Evolutionary conservation across 2,329 filamentous ascomycete species (phyloP).

Genomic region (Trichoderma endophyticum): DNA sequence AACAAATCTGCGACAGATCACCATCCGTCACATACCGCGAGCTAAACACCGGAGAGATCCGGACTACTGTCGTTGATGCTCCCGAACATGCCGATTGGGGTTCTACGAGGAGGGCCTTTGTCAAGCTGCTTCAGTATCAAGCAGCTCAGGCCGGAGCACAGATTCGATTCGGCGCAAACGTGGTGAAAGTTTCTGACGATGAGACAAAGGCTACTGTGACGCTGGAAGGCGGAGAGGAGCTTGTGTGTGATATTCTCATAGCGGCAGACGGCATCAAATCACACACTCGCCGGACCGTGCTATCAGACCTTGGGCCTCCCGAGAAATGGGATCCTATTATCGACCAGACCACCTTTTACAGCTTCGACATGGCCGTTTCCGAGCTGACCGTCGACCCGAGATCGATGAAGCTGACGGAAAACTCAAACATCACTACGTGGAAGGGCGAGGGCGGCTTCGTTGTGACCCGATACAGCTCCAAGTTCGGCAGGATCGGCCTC

Average conservation of each 20-base stretch:
- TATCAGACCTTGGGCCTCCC: conserved; percentile 11
- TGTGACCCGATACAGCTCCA: conserved; percentile 23
- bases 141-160: conserved; percentile 12
- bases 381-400: conserved; percentile 5
- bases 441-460: conserved; percentile 21
- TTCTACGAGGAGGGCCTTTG: conserved; percentile 19
- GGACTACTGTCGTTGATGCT: conserved; percentile 17
- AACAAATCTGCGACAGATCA: conserved; percentile 11
- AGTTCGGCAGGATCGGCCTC: conserved; percentile 8
- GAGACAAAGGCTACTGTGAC: not conserved
- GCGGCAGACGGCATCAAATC: conserved; percentile 21
- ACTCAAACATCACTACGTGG: conserved; percentile 23
- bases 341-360: conserved; percentile 23
- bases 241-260: not conserved
- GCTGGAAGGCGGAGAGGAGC: conserved; percentile 2
- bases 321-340: conserved; percentile 20
- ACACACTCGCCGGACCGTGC: conserved; percentile 2
- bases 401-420: conserved; percentile 20
- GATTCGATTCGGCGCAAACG: not conserved
- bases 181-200: not conserved
- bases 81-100: conserved; percentile 23
- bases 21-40: conserved; percentile 21
- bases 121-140: conserved; percentile 16
- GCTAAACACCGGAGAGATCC: conserved; percentile 20
- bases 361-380: conserved; percentile 14